Percentiles rank a stretch among this genome's conserved stretches.
phyloP scores from a whole-genome alignment of 805 yeast genomes.

The Kluyveromyces lactis region DNA sequence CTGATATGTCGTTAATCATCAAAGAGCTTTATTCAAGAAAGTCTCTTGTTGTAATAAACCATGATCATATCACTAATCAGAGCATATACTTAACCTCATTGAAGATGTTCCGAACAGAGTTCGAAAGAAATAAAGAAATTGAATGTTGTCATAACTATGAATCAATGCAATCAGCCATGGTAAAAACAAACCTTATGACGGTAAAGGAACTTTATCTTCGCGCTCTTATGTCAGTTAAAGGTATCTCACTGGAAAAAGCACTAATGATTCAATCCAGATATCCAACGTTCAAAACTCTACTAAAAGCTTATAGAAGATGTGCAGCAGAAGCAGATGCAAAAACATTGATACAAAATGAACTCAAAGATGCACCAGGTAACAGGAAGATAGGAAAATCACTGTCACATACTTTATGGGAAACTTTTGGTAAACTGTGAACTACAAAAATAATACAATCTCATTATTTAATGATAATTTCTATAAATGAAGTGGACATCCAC shows the following conservation, averaged over 20 bases:
- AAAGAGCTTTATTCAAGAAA: conserved; percentile 38
- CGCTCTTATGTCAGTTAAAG: conserved; percentile 72
- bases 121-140: conserved; percentile 26
- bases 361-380: conserved; percentile 27
- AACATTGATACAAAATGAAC: conserved; percentile 17
- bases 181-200: conserved; percentile 62
- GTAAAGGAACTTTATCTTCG: conserved; percentile 66
- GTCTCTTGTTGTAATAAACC: conserved; percentile 42
- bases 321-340: conserved; percentile 20
- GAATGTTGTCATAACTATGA: conserved; percentile 41
- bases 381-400: conserved; percentile 26
- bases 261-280: conserved; percentile 59
- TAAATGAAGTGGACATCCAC: conserved; percentile 32
- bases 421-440: conserved; percentile 7
- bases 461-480: conserved; percentile 21
- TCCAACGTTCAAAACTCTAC: conserved; percentile 57
- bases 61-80: conserved; percentile 41
- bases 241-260: conserved; percentile 83
- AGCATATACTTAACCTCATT: conserved; percentile 39
- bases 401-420: conserved; percentile 20
- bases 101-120: conserved; percentile 36
- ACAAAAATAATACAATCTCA: neutral
- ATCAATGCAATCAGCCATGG: conserved; percentile 57
- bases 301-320: conserved; percentile 24
- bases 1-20: conserved; percentile 39